Evolutionary conservation across 208 protist genomes (phyloP), one percentile per base, ranked within the genome.

Genomic region (Wallacemonas sp.): DNA sequence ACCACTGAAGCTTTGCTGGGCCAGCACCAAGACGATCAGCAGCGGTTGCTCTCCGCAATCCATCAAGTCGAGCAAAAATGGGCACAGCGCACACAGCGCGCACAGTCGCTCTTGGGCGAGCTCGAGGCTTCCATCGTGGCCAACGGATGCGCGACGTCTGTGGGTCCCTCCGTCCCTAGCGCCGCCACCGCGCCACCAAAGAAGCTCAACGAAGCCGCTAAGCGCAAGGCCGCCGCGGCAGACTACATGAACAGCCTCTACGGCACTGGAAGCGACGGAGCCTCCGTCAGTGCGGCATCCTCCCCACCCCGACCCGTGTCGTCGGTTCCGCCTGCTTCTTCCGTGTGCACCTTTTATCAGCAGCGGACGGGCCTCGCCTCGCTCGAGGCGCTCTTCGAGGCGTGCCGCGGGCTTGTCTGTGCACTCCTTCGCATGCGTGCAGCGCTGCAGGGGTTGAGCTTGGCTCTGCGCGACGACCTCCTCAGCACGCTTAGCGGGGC

Each of bases 11-110:
- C 73, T 36, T 64, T 92, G 41, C 54, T 92, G 50, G 74, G 74
- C 1, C 79, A 89, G 55, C 79, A 87, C 38, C 71, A 76, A 26
- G 67, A 85, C n/a, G 78, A 89, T 30, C 66, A 75, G 24, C 73
- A 69, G 46, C 55, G 72, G 19, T 62, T 91, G 36, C 70, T 91
- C 21, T 63, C 65, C 2, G 71, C 73, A 15, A 19, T 91, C 3
- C 45, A 74, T 61, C 52, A 60, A 69, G 8, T 74, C 3, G 50
- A 87, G 63, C 83, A 86, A 46, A 59, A 41, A 13, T 89, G 83
- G 83, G 24, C 81, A 63, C 45, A 89, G 81, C 33, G 39, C 6
- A n/a, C 37, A 27, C 29, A 52, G 19, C 58, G 66, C 68, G 46
- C 63, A 3, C 4, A 27, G 22, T 59, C 74, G 64, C 59, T 75